Evolutionary conservation across 1,284 basidiomycete genomes (phyloP).

Genomic region (Grifola frondosa): DNA sequence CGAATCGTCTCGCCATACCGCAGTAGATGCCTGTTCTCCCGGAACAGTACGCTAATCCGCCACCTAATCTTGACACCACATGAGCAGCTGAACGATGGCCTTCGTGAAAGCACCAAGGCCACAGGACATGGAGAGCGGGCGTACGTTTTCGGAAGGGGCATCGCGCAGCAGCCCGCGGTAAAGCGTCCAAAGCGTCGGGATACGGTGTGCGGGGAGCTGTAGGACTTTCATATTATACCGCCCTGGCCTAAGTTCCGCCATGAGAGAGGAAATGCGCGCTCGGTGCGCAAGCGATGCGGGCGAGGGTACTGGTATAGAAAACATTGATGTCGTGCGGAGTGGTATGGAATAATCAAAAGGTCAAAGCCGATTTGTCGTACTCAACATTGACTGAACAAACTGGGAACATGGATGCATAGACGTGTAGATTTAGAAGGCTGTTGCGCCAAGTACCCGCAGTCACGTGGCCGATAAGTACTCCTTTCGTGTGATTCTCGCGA

Average conservation of each 20-base stretch:
- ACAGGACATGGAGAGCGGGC: slow-evolving; percentile 21
- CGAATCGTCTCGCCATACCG: slow-evolving; percentile 21
- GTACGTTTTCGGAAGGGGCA: slow-evolving; percentile 55
- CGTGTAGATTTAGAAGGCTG: too few species aligned
- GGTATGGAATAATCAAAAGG: too few species aligned
- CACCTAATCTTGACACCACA: slow-evolving; percentile 47
- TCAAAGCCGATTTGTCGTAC: too few species aligned
- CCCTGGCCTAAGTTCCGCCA: slow-evolving; percentile 57
- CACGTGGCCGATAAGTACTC: too few species aligned
- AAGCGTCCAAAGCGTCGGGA: slow-evolving; percentile 72
- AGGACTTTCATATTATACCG: slow-evolving; percentile 71
- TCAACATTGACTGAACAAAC: too few species aligned
- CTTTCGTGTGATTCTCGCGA: too few species aligned
- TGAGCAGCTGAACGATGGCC: too few species aligned
- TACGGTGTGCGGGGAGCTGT: slow-evolving; percentile 66
- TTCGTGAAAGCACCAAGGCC: not conserved
- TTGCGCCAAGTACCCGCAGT: too few species aligned
- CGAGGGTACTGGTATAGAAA: slow-evolving; percentile 13
- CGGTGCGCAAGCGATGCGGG: slow-evolving; percentile 47
- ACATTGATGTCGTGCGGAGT: too few species aligned
- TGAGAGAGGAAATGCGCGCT: slow-evolving; percentile 47
- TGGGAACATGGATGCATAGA: too few species aligned
- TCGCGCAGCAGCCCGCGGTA: slow-evolving; percentile 68
- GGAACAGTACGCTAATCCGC: slow-evolving; percentile 57
- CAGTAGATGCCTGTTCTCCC: slow-evolving; percentile 43